Conservation (phyloP, 2,329 filamentous ascomycete species). For the Drechslerella coelobrocha region DNA sequence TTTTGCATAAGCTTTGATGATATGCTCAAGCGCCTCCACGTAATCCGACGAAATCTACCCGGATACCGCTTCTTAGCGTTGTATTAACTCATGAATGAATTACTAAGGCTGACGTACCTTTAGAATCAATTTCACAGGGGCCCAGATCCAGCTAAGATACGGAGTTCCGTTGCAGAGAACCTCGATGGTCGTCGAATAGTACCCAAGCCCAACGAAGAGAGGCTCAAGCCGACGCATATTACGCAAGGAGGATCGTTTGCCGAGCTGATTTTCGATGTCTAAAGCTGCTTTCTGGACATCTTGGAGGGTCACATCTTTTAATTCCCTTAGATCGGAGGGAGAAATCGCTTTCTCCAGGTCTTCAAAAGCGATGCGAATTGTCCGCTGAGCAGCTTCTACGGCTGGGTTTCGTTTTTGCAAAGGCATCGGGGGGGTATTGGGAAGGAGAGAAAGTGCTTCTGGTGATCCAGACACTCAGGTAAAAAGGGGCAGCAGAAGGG, state of each 20-base stretch:
- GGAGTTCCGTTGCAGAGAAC: conserved; percentile 62
- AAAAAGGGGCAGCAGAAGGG: neutral
- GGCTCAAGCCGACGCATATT: conserved; percentile 61
- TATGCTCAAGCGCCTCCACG: conserved; percentile 59
- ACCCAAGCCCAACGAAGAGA: conserved; percentile 59
- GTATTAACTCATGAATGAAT: conserved; percentile 29
- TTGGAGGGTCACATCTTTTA: conserved; percentile 57
- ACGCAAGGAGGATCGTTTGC: conserved; percentile 57
- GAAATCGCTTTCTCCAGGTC: conserved; percentile 51
- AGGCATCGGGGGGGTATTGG: neutral
- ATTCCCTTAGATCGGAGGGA: conserved; percentile 43
- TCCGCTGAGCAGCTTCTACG: conserved; percentile 1
- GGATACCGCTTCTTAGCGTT: conserved; percentile 12
- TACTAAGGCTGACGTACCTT: conserved; percentile 52
- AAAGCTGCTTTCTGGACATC: conserved; percentile 58
- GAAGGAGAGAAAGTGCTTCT: neutral
- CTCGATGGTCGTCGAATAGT: conserved; percentile 60
- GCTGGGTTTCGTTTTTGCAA: conserved; percentile 2
- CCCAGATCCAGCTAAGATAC: conserved; percentile 62
- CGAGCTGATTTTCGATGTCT: conserved; percentile 59
- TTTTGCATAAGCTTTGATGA: conserved; percentile 59
- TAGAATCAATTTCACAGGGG: conserved; percentile 59
- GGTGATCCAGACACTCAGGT: neutral
- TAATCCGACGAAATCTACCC: conserved; percentile 56
- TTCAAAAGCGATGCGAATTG: conserved; percentile 48